Evolutionary conservation across 768 basidiomycete species (phyloP).

Genomic region (Collybiopsis luxurians): DNA sequence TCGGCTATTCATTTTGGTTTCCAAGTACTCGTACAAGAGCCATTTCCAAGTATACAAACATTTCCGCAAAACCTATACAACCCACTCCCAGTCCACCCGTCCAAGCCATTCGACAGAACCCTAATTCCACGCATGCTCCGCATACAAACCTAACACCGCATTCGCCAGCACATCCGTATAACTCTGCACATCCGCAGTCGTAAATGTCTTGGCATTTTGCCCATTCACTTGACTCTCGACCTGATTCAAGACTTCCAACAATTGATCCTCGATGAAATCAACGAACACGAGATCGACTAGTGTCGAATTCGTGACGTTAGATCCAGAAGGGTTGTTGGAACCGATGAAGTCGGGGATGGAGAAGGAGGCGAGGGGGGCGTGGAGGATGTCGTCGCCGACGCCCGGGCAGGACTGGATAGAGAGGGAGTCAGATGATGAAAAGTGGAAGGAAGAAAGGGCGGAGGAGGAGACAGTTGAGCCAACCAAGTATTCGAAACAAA

Average conservation of each 20-base stretch:
- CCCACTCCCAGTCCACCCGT: too few relatives aligned
- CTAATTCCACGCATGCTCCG: slow-evolving; percentile 39
- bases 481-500: too few relatives aligned
- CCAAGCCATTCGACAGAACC: too few relatives aligned
- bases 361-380: slow-evolving; percentile 59
- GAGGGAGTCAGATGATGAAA: neutral
- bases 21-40: too few relatives aligned
- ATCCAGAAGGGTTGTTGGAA: slow-evolving; percentile 41
- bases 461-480: too few relatives aligned
- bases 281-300: slow-evolving; percentile 75
- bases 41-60: too few relatives aligned
- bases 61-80: too few relatives aligned
- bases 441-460: neutral
- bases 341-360: slow-evolving; percentile 55
- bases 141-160: slow-evolving; percentile 55
- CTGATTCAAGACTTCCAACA: slow-evolving; percentile 54
- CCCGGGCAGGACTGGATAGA: slow-evolving; percentile 60
- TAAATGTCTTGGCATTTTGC: slow-evolving; percentile 38
- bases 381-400: slow-evolving; percentile 69
- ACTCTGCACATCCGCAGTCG: slow-evolving; percentile 43
- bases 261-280: slow-evolving; percentile 56
- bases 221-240: slow-evolving; percentile 35
- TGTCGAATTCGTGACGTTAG: slow-evolving; percentile 40
- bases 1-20: too few relatives aligned
- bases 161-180: slow-evolving; percentile 55